Evolutionary conservation across 148 eudicot species (phyloP).

Genomic region (Polygonum maritimum): DNA sequence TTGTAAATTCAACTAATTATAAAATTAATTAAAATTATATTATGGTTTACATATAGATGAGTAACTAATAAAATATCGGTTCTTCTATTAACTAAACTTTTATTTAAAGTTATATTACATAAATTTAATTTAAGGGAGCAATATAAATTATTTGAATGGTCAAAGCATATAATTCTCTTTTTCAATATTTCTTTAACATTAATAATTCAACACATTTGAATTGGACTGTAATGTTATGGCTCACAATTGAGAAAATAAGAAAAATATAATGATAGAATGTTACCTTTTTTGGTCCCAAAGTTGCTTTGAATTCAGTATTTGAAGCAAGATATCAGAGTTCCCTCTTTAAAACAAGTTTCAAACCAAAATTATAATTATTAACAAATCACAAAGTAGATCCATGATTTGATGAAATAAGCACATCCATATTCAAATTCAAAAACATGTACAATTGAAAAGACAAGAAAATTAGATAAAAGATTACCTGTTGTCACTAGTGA

Average conservation of each 20-base stretch:
- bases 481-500: constrained; percentile 24
- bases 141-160: no score
- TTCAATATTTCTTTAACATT: no score
- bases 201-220: no score
- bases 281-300: neutral
- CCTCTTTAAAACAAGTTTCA: neutral
- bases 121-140: no score
- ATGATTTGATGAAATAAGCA: neutral
- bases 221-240: neutral
- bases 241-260: neutral
- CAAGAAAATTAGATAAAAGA: neutral
- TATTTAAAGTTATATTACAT: no score
- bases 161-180: no score
- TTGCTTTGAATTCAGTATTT: neutral
- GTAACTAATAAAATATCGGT: no score
- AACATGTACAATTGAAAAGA: neutral
- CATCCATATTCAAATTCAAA: neutral
- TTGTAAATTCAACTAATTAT: no score
- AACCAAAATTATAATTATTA: neutral
- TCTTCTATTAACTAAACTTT: no score
- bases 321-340: neutral
- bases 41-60: no score
- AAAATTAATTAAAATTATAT: no score
- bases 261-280: neutral
- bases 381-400: neutral